Conservation (phyloP, 495 filamentous ascomycete genomes). For the Zalerion maritima region DNA sequence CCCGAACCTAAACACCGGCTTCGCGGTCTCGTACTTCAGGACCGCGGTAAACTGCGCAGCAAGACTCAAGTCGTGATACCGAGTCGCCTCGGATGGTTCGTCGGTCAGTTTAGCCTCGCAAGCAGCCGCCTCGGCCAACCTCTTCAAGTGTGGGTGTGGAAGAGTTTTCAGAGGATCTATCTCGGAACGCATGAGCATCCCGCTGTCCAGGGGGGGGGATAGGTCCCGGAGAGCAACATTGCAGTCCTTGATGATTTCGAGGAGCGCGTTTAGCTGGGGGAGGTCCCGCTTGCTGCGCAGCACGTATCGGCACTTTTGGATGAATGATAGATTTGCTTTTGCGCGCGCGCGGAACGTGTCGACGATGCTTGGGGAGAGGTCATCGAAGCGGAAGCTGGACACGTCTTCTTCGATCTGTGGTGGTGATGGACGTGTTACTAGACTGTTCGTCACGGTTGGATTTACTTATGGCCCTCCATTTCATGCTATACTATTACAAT, state of each 20-base stretch:
- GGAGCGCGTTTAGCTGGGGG: conserved; percentile 6
- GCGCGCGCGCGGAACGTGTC: conserved; percentile 9
- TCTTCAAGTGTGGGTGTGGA: conserved; percentile 5
- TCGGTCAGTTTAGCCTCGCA: conserved; percentile 7
- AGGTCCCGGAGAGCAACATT: conserved; percentile 8
- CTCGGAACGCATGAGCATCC: conserved; percentile 6
- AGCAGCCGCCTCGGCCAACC: conserved; percentile 8
- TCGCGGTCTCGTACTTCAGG: conserved; percentile 10
- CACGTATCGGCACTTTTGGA: conserved; percentile 10
- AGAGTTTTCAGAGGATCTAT: conserved; percentile 8
- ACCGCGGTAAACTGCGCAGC: conserved; percentile 12
- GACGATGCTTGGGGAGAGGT: conserved; percentile 8
- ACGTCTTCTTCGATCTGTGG: too few relatives aligned
- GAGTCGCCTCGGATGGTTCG: neutral
- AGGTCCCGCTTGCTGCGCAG: conserved; percentile 10
- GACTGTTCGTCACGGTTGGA: too few relatives aligned
- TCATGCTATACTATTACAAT: too few relatives aligned
- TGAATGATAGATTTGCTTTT: conserved; percentile 10
- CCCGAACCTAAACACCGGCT: conserved; percentile 8
- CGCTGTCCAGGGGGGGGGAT: conserved; percentile 7
- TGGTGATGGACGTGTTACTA: too few relatives aligned
- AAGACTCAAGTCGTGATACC: conserved; percentile 8
- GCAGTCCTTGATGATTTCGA: conserved; percentile 10
- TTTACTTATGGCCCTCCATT: too few relatives aligned
- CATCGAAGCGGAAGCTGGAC: conserved; percentile 5